These are phyloP conservation scores for Scopulariopsis brevicaulis DNA, from an alignment of 2,329 filamentous ascomycete species.

Conservation along the genomic window DNA sequence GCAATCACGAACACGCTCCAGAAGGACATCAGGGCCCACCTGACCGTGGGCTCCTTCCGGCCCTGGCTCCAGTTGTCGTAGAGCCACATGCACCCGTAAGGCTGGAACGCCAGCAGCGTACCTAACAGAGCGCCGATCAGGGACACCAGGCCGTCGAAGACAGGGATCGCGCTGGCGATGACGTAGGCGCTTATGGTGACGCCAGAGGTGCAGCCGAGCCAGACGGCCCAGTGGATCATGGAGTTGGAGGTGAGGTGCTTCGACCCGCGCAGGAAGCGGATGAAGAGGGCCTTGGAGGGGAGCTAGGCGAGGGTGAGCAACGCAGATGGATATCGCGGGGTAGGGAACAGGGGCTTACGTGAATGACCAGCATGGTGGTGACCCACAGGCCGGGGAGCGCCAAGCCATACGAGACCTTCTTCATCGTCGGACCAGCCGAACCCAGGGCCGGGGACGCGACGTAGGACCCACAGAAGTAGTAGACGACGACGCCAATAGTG, in stretches of 20 bases:
- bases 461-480: conserved; percentile 31
- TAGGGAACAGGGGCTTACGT: conserved; percentile 10
- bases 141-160: conserved; percentile 14
- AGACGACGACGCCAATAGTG: conserved; percentile 24
- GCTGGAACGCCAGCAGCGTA: conserved; percentile 16
- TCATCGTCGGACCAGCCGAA: background rate
- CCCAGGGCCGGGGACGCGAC: conserved; percentile 31
- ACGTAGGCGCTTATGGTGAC: conserved; percentile 11
- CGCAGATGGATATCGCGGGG: background rate
- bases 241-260: conserved; percentile 16
- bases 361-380: conserved; percentile 14
- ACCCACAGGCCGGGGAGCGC: conserved; percentile 18
- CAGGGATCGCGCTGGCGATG: conserved; percentile 13
- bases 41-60: background rate
- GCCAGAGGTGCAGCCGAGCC: conserved; percentile 14
- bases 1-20: conserved; percentile 11
- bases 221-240: conserved; percentile 15
- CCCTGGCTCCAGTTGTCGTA: conserved; percentile 15
- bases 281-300: conserved; percentile 17
- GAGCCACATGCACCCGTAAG: conserved; percentile 16
- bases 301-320: conserved; percentile 3
- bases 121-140: conserved; percentile 17
- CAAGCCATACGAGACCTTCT: conserved; percentile 14
- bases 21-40: conserved; percentile 9
- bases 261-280: conserved; percentile 16